Percentiles rank a stretch among this genome's conserved stretches.
phyloP scores from a whole-genome alignment of 2,329 filamentous ascomycete genomes.

The Pseudopyrenochaeta lycopersici region DNA sequence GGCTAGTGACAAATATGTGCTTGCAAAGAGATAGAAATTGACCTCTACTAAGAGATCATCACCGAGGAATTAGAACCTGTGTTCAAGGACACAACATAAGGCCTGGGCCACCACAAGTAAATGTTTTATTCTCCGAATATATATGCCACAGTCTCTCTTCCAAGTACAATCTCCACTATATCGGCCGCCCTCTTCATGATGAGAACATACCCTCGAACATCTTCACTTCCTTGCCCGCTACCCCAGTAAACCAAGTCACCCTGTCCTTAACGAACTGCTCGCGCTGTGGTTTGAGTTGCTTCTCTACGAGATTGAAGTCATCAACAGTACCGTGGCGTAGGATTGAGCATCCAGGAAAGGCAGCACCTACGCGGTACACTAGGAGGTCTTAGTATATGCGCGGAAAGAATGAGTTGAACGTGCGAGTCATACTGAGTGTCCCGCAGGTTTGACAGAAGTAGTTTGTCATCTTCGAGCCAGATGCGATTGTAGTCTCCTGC shows the following conservation, averaged over 20 bases:
- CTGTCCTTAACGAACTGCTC: slow-evolving; percentile 65
- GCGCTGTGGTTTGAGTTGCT: slow-evolving; percentile 61
- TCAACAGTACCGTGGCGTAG: slow-evolving; percentile 69
- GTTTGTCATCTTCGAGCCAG: slow-evolving; percentile 62
- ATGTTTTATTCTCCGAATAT: too few species aligned
- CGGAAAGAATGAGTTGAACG: not conserved
- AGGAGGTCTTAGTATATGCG: not conserved
- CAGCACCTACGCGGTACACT: slow-evolving; percentile 62
- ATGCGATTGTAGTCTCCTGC: slow-evolving; percentile 40
- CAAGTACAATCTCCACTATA: not conserved
- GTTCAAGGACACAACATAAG: too few species aligned
- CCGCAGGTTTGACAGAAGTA: slow-evolving; percentile 69
- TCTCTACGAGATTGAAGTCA: slow-evolving; percentile 67
- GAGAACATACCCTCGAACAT: not conserved
- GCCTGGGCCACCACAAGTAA: too few species aligned
- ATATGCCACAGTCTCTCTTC: not conserved
- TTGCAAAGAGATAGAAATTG: too few species aligned
- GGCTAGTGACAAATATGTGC: too few species aligned
- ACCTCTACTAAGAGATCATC: too few species aligned
- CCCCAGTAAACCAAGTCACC: slow-evolving; percentile 56
- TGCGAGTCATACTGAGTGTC: slow-evolving; percentile 52
- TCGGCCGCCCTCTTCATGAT: not conserved
- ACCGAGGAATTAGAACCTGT: too few species aligned
- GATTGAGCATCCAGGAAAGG: slow-evolving; percentile 58
- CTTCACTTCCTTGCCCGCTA: slow-evolving; percentile 7